Conservation (phyloP, 352 stramenopile species). For the Halophytophthora polymorphica region DNA sequence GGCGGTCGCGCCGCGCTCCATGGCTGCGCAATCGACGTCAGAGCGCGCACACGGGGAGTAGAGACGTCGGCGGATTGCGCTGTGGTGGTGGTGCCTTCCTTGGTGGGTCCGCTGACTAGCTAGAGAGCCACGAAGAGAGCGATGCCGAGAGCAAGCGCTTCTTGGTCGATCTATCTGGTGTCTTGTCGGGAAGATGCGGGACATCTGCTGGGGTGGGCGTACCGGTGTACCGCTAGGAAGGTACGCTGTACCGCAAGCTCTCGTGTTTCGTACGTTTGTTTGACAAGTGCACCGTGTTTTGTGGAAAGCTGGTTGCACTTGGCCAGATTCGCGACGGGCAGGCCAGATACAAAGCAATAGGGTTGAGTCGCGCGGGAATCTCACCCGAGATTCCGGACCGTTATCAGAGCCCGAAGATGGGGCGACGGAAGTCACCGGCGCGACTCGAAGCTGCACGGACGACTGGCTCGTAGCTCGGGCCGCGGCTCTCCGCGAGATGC, state of each 20-base stretch:
- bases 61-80: too few relatives aligned
- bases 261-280: background rate
- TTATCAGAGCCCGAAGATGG: background rate
- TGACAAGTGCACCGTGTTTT: background rate
- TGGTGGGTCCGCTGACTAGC: too few relatives aligned
- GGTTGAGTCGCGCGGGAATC: background rate
- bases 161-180: too few relatives aligned
- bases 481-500: background rate
- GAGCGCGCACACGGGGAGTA: too few relatives aligned
- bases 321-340: background rate
- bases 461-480: background rate
- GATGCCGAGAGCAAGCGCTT: too few relatives aligned
- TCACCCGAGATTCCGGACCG: background rate
- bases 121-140: too few relatives aligned
- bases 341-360: background rate
- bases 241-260: background rate
- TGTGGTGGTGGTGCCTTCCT: too few relatives aligned
- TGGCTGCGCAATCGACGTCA: conserved; percentile 3
- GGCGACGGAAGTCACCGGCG: background rate
- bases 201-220: too few relatives aligned
- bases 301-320: background rate
- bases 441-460: background rate
- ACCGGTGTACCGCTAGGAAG: too few relatives aligned
- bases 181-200: too few relatives aligned
- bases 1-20: conserved; percentile 18